Percentiles rank a stretch among this genome's conserved stretches.
These are phyloP conservation scores for Lentinula aciculospora DNA, from an alignment of 768 basidiomycete genomes.

Conservation along the genomic window DNA sequence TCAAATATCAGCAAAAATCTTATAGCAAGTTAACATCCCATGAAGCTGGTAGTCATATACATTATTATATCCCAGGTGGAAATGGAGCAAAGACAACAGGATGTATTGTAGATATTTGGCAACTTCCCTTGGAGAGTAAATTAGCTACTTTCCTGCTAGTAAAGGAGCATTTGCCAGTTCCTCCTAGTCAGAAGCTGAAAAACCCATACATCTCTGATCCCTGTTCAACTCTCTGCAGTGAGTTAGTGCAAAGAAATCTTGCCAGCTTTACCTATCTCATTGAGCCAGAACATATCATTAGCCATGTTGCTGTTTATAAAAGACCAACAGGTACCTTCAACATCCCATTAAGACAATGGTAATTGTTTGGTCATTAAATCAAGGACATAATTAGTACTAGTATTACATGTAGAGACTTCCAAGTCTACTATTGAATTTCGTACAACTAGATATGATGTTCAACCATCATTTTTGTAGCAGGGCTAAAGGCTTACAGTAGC, in stretches of 20 bases:
- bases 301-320: not conserved
- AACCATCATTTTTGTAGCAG: too few relatives aligned
- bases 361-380: not conserved
- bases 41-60: conserved; percentile 2
- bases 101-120: not conserved
- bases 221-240: not conserved
- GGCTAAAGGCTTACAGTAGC: too few relatives aligned
- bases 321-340: not conserved
- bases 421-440: too few relatives aligned
- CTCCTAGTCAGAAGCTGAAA: not conserved
- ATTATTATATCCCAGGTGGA: not conserved
- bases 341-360: not conserved
- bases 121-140: not conserved
- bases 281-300: not conserved
- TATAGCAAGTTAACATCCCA: too few relatives aligned
- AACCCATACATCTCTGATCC: not conserved
- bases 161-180: not conserved
- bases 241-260: not conserved
- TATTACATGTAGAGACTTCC: too few relatives aligned
- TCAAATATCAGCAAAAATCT: too few relatives aligned
- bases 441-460: too few relatives aligned
- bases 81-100: not conserved
- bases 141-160: not conserved
- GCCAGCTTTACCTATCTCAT: not conserved
- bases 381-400: not conserved